A percentile compares a stretch with the other conserved stretches of the same genome.
phyloP scores from a whole-genome alignment of 805 yeast genomes.

The Cyberlindnera sargentensis region DNA sequence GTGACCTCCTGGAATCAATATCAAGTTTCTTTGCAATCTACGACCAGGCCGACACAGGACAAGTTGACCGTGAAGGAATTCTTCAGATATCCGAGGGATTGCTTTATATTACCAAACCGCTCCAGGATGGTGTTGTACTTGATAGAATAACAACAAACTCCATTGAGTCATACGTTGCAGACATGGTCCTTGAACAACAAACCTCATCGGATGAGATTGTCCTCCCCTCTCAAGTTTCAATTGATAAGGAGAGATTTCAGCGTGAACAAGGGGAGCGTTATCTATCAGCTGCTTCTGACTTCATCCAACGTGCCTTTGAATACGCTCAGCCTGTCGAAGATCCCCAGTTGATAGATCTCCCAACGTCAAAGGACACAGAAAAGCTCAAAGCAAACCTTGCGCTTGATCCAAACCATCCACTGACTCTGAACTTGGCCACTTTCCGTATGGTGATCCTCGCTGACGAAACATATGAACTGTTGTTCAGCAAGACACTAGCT shows the following conservation, averaged over 20 bases:
- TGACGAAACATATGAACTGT: slow-evolving; percentile 84
- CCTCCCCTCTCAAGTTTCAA: slow-evolving; percentile 51
- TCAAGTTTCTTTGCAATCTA: slow-evolving; percentile 75
- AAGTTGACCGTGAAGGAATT: slow-evolving; percentile 70
- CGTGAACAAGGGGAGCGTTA: slow-evolving; percentile 71
- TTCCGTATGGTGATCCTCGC: slow-evolving; percentile 93
- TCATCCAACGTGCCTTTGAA: slow-evolving; percentile 82
- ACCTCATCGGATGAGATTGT: slow-evolving; percentile 32
- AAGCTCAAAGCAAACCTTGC: slow-evolving; percentile 63
- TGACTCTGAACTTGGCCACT: slow-evolving; percentile 71
- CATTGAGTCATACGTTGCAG: slow-evolving; percentile 64
- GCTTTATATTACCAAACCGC: slow-evolving; percentile 73
- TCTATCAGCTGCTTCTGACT: slow-evolving; percentile 78
- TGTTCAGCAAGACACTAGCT: slow-evolving; percentile 65
- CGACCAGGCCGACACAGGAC: slow-evolving; percentile 51
- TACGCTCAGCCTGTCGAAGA: slow-evolving; percentile 71
- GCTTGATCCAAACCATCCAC: slow-evolving; percentile 72
- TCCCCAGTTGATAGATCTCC: slow-evolving; percentile 37
- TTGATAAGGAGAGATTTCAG: slow-evolving; percentile 57
- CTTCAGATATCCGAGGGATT: slow-evolving; percentile 83
- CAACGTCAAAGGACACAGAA: slow-evolving; percentile 23
- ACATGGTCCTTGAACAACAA: slow-evolving; percentile 37
- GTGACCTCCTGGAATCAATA: slow-evolving; percentile 72
- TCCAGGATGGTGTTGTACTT: slow-evolving; percentile 65
- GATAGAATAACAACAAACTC: slow-evolving; percentile 58